Evolutionary conservation across 257 asterid species (phyloP).

Genomic region (Coffea eugenioides): DNA sequence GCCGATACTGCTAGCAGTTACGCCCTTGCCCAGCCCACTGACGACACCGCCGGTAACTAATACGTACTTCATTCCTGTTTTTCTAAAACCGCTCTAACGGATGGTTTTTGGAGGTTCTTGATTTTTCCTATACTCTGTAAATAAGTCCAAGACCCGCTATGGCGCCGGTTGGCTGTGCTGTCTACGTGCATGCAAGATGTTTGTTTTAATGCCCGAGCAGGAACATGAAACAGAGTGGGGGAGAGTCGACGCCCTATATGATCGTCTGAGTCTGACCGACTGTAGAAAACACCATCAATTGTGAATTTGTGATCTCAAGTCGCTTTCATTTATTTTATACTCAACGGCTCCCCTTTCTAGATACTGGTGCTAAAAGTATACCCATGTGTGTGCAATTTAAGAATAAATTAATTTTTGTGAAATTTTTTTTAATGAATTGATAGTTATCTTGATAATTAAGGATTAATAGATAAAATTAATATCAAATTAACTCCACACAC

Average conservation of each 20-base stretch:
- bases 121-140: background rate
- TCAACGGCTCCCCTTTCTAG: background rate
- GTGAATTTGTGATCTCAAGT: background rate
- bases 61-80: constrained; percentile 73
- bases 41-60: constrained; percentile 96
- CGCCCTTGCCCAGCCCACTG: constrained; percentile 99
- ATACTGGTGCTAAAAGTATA: no score
- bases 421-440: no score
- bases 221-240: constrained; percentile 9
- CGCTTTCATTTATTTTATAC: background rate
- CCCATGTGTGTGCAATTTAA: no score
- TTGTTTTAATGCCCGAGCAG: constrained; percentile 37
- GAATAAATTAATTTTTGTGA: no score
- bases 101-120: background rate
- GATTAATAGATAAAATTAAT: no score
- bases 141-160: background rate
- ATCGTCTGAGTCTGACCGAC: background rate
- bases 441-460: no score
- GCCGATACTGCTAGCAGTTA: constrained; percentile 97
- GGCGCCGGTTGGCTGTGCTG: background rate
- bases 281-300: background rate
- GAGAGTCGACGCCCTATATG: background rate
- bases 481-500: no score
- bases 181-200: constrained; percentile 12
- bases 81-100: background rate